Percentiles rank a stretch among this genome's conserved stretches.
phyloP scores from a whole-genome alignment of 2,329 filamentous ascomycete genomes.

The Fusarium pseudograminearum region DNA sequence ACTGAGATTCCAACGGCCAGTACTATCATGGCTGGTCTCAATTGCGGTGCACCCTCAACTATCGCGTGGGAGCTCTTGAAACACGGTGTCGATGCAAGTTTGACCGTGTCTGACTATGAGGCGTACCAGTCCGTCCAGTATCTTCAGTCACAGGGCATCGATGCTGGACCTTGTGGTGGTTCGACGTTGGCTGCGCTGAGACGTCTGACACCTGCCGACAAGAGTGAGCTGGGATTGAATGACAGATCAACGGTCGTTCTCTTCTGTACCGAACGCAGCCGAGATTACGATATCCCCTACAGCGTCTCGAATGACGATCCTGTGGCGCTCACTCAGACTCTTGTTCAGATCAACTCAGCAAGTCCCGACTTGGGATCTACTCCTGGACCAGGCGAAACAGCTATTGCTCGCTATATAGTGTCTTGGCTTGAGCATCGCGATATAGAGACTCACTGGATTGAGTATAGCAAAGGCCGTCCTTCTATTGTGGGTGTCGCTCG shows the following conservation, averaged over 20 bases:
- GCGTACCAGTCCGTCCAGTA: constrained; percentile 69
- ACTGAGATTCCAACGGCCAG: constrained; percentile 65
- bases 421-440: constrained; percentile 65
- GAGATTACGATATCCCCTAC: constrained; percentile 63
- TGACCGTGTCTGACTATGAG: constrained; percentile 72
- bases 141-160: constrained; percentile 60
- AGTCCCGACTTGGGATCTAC: constrained; percentile 58
- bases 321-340: constrained; percentile 56
- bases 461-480: constrained; percentile 59
- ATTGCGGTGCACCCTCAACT: constrained; percentile 76
- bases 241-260: constrained; percentile 70
- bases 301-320: constrained; percentile 58
- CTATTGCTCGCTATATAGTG: constrained; percentile 60
- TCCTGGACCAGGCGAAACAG: constrained; percentile 60
- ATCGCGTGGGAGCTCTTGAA: constrained; percentile 73
- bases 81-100: constrained; percentile 68
- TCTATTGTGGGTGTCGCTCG: constrained; percentile 63
- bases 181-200: constrained; percentile 69
- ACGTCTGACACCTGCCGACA: constrained; percentile 56
- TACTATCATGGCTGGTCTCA: constrained; percentile 81
- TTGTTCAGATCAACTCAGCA: constrained; percentile 64
- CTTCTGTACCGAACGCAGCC: constrained; percentile 70
- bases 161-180: constrained; percentile 72
- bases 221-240: constrained; percentile 53
- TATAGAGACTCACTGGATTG: constrained; percentile 63